A percentile compares a stretch with the other conserved stretches of the same genome.
Conservation (phyloP, 1,284 basidiomycete genomes). For the Termitomyces sp. region DNA sequence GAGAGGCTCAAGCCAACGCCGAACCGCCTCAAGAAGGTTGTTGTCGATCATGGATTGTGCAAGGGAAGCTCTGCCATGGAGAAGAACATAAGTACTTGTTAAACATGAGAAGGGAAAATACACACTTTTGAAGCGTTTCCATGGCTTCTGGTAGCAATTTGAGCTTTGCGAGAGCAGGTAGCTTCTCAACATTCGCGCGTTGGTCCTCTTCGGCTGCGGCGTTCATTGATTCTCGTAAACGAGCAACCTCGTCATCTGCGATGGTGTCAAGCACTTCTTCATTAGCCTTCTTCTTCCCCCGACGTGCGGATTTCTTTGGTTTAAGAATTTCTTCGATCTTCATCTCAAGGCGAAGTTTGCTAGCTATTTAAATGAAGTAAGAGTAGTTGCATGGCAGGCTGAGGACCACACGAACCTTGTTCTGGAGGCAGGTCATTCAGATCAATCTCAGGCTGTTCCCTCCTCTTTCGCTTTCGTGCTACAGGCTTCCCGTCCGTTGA, state of each 20-base stretch:
- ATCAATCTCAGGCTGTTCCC: conserved; percentile 53
- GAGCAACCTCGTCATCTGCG: conserved; percentile 88
- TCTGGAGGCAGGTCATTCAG: conserved; percentile 63
- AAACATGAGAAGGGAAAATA: conserved; percentile 14
- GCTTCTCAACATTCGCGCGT: conserved; percentile 73
- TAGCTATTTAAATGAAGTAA: conserved; percentile 35
- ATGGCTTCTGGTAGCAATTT: conserved; percentile 84
- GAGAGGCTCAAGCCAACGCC: conserved; percentile 91
- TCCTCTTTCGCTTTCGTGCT: conserved; percentile 49
- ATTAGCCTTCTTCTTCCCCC: conserved; percentile 70
- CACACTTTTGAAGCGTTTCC: conserved; percentile 91
- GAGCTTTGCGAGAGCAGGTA: conserved; percentile 87
- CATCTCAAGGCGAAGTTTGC: conserved; percentile 60
- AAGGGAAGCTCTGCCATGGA: conserved; percentile 60
- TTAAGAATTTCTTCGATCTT: conserved; percentile 85
- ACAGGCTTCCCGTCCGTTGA: conserved; percentile 30
- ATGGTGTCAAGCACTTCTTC: conserved; percentile 80
- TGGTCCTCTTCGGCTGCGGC: conserved; percentile 84
- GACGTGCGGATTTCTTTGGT: conserved; percentile 61
- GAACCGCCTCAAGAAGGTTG: conserved; percentile 88
- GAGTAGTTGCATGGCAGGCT: neutral
- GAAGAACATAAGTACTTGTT: conserved; percentile 7
- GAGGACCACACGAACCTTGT: conserved; percentile 46
- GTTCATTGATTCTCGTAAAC: conserved; percentile 83
- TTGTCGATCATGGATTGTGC: conserved; percentile 95